Conservation (phyloP, 2,329 filamentous ascomycete genomes). For the Macrophomina phaseolina region DNA sequence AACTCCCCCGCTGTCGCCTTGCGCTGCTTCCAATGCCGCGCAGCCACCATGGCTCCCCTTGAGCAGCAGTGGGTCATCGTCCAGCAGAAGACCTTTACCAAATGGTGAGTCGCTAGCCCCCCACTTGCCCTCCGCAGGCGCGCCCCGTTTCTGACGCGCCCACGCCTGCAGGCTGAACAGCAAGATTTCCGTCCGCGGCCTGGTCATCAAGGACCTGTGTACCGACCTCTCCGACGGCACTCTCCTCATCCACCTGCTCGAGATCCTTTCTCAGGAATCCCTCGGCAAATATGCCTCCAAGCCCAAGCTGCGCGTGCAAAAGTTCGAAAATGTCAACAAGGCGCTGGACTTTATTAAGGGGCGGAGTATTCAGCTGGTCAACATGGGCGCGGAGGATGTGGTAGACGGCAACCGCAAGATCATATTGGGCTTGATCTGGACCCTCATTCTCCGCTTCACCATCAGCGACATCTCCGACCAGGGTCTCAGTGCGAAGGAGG, state of each 20-base stretch:
- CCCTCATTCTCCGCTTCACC: conserved; percentile 94
- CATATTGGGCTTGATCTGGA: conserved; percentile 97
- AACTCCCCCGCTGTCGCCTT: conserved; percentile 8
- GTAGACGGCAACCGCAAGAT: conserved; percentile 98
- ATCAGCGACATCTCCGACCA: conserved; percentile 99
- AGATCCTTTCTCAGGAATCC: conserved; percentile 92
- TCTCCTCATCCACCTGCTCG: conserved; percentile 93
- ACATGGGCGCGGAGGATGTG: conserved; percentile 97
- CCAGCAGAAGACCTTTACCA: conserved; percentile 99
- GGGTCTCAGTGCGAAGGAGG: conserved; percentile 96
- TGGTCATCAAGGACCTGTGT: conserved; percentile 87
- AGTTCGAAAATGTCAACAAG: conserved; percentile 97
- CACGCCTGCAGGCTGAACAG: conserved; percentile 79
- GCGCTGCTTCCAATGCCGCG: conserved; percentile 26
- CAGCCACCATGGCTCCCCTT: conserved; percentile 50
- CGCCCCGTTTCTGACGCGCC: conserved; percentile 20
- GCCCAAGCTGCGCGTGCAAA: conserved; percentile 93
- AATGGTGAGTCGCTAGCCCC: conserved; percentile 69
- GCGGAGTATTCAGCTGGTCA: conserved; percentile 93
- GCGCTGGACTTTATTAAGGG: conserved; percentile 92
- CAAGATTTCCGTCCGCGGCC: conserved; percentile 78
- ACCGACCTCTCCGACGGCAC: conserved; percentile 92
- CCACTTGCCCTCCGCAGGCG: conserved; percentile 22
- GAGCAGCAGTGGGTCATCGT: conserved; percentile 74
- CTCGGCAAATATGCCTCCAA: conserved; percentile 96